Evolutionary conservation across 225 moss, liverwort and hornwort genomes (phyloP).

Genomic region (Marchantia polymorpha): DNA sequence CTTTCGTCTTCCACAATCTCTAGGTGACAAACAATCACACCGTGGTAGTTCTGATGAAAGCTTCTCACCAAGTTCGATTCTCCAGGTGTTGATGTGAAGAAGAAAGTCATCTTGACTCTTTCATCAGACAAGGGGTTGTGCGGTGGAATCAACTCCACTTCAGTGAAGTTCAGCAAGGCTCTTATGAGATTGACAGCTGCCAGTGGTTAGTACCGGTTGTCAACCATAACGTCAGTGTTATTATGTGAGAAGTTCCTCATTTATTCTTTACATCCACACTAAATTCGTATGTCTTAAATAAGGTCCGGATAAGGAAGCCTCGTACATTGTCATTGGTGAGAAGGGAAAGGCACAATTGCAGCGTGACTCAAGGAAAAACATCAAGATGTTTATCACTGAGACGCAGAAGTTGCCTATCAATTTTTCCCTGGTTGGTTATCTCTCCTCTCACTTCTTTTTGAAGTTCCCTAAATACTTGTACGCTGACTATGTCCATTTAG

Average conservation of each 20-base stretch:
- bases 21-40: too few species aligned
- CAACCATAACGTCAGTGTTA: neutral
- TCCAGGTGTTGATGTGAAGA: slow-evolving; percentile 51
- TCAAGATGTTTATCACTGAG: slow-evolving; percentile 61
- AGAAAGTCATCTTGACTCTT: slow-evolving; percentile 72
- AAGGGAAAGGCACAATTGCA: slow-evolving; percentile 76
- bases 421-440: slow-evolving; percentile 55
- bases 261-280: neutral
- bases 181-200: slow-evolving; percentile 55
- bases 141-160: slow-evolving; percentile 91
- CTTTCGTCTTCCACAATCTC: too few species aligned
- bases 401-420: slow-evolving; percentile 82
- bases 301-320: slow-evolving; percentile 54
- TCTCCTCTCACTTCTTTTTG: neutral
- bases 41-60: too few species aligned
- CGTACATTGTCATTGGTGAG: slow-evolving; percentile 74
- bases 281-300: neutral
- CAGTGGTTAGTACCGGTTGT: slow-evolving; percentile 25
- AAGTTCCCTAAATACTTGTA: neutral
- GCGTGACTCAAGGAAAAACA: slow-evolving; percentile 67
- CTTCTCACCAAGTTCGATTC: neutral
- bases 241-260: neutral
- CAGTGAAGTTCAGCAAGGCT: slow-evolving; percentile 81
- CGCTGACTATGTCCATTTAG: neutral
- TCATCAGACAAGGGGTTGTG: slow-evolving; percentile 92